Evolutionary conservation across 768 basidiomycete species (phyloP).

Genomic region (Sarcodon aspratus): DNA sequence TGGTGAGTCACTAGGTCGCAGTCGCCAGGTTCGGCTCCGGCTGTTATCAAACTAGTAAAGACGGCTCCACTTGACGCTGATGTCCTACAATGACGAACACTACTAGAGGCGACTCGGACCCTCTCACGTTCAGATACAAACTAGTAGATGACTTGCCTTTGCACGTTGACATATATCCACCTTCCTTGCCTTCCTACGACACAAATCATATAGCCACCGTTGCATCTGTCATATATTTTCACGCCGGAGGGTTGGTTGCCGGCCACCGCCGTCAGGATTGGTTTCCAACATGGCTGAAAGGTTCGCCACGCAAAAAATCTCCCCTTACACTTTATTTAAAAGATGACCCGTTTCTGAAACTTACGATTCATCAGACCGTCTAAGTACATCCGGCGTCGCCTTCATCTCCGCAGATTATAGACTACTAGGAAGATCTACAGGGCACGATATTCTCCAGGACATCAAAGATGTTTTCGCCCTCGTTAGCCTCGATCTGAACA

Average conservation of each 20-base stretch:
- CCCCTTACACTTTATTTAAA: slow-evolving; percentile 14
- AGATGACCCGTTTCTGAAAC: not conserved
- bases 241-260: slow-evolving; percentile 48
- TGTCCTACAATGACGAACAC: too few species aligned
- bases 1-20: too few species aligned
- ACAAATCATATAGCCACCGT: not conserved
- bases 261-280: slow-evolving; percentile 42
- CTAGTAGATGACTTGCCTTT: too few species aligned
- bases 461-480: slow-evolving; percentile 44
- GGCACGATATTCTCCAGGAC: slow-evolving; percentile 47
- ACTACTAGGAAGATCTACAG: slow-evolving; percentile 39
- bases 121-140: too few species aligned
- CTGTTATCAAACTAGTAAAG: too few species aligned
- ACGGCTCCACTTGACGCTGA: too few species aligned
- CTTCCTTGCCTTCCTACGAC: too few species aligned
- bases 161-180: too few species aligned
- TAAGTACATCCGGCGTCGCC: slow-evolving; percentile 24
- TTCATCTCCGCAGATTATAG: slow-evolving; percentile 59
- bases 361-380: too few species aligned
- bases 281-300: slow-evolving; percentile 56
- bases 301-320: slow-evolving; percentile 33
- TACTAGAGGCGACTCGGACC: too few species aligned
- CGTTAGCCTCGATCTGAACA: slow-evolving; percentile 18
- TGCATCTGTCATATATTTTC: slow-evolving; percentile 28
- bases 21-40: too few species aligned